Percentiles rank a stretch among this genome's conserved stretches.
Evolutionary conservation across 1,139 yeast species (phyloP).

Genomic region (Insectozyma bohioensis): DNA sequence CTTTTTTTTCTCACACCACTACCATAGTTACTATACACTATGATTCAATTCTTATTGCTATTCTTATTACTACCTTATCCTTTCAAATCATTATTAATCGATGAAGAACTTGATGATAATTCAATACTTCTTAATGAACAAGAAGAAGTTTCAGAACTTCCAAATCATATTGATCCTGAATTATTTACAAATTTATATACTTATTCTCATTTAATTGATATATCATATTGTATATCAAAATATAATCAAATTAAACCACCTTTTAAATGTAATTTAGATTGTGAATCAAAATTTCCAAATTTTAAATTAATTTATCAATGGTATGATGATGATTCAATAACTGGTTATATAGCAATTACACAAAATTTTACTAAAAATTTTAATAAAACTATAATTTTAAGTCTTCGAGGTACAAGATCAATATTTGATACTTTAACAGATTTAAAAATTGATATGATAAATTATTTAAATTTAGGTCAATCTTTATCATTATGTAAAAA

Average conservation of each 20-base stretch:
- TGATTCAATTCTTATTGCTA: too few relatives aligned
- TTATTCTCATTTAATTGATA: constrained; percentile 50
- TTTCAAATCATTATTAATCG: too few relatives aligned
- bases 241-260: constrained; percentile 36
- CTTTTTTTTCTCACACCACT: too few relatives aligned
- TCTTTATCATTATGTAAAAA: constrained; percentile 31
- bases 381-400: constrained; percentile 37
- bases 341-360: constrained; percentile 42
- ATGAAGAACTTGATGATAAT: constrained; percentile 3
- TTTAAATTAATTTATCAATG: constrained; percentile 46
- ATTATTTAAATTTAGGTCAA: constrained; percentile 27
- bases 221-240: constrained; percentile 48
- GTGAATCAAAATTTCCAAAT: constrained; percentile 41
- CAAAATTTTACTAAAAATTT: neutral
- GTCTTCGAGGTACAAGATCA: constrained; percentile 51
- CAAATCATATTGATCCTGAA: constrained; percentile 20
- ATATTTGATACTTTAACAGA: constrained; percentile 47
- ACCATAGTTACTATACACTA: too few relatives aligned
- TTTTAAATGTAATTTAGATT: constrained; percentile 44
- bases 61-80: too few relatives aligned
- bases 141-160: neutral
- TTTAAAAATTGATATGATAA: constrained; percentile 39
- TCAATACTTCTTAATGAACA: too few relatives aligned
- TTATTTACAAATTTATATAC: constrained; percentile 33
- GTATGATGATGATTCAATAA: constrained; percentile 41